phyloP scores from a whole-genome alignment of 495 filamentous ascomycete genomes.

The Penicillium lagena region DNA sequence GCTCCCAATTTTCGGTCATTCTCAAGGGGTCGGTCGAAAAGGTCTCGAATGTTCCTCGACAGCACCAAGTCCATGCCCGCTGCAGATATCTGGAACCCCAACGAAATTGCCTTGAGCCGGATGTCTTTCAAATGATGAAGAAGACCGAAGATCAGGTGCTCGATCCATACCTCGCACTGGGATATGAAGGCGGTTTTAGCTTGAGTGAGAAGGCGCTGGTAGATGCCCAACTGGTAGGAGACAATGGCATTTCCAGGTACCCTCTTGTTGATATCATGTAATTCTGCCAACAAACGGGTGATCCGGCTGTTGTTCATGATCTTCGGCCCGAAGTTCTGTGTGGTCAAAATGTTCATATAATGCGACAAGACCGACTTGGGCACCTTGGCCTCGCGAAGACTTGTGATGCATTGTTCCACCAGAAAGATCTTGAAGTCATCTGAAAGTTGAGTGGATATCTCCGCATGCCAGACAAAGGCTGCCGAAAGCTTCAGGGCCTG shows the following conservation, averaged over 20 bases:
- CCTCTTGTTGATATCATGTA: constrained; percentile 66
- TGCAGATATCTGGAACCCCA: constrained; percentile 62
- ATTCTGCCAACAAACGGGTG: constrained; percentile 56
- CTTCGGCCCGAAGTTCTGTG: constrained; percentile 68
- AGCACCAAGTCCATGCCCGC: constrained; percentile 60
- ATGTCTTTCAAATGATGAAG: constrained; percentile 73
- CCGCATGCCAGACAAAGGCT: constrained; percentile 62
- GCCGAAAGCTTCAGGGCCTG: constrained; percentile 70
- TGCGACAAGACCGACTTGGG: constrained; percentile 74
- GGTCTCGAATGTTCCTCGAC: constrained; percentile 55
- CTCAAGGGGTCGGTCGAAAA: constrained; percentile 52
- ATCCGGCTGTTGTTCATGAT: constrained; percentile 65
- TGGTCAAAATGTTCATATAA: constrained; percentile 68
- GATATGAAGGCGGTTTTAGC: constrained; percentile 59
- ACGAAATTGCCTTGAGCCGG: constrained; percentile 61
- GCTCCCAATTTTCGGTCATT: constrained; percentile 56
- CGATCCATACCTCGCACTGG: constrained; percentile 55
- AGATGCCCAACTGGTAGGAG: constrained; percentile 66
- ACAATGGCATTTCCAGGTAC: constrained; percentile 72
- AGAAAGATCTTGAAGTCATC: constrained; percentile 75
- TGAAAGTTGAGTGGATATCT: constrained; percentile 56
- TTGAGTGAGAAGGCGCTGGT: constrained; percentile 66
- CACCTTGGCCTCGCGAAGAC: constrained; percentile 53
- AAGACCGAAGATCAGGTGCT: constrained; percentile 74
- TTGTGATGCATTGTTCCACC: constrained; percentile 67